These are phyloP conservation scores for Lyophyllum semitale DNA, from an alignment of 768 basidiomycete genomes.

Conservation along the genomic window DNA sequence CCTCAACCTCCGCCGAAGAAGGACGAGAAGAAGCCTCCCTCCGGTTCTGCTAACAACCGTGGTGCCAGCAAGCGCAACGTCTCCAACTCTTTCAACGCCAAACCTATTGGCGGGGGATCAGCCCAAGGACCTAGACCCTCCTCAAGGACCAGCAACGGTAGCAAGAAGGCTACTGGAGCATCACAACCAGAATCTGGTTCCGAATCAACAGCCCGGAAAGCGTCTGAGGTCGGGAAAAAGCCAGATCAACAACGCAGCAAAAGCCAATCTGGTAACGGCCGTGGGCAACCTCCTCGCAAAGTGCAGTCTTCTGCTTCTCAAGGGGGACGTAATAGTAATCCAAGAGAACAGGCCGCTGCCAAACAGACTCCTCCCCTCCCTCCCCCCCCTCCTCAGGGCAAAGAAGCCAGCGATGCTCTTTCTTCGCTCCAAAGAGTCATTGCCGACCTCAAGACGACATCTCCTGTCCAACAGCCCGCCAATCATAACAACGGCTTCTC, in stretches of 20 bases:
- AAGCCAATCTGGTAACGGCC: conserved; percentile 48
- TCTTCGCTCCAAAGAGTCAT: conserved; percentile 92
- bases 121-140: conserved; percentile 55
- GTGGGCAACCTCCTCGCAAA: conserved; percentile 55
- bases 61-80: conserved; percentile 56
- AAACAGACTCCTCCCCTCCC: conserved; percentile 49
- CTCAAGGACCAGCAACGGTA: conserved; percentile 64
- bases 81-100: conserved; percentile 49
- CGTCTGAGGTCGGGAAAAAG: conserved; percentile 55
- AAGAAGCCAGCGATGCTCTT: conserved; percentile 77
- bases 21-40: conserved; percentile 71
- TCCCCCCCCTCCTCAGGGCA: conserved; percentile 47
- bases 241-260: conserved; percentile 56
- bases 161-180: conserved; percentile 47
- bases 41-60: conserved; percentile 50
- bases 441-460: conserved; percentile 87
- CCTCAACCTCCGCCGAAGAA: conserved; percentile 58
- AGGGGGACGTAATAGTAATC: conserved; percentile 44
- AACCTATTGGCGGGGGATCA: conserved; percentile 42
- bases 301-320: conserved; percentile 60
- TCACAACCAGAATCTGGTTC: conserved; percentile 66
- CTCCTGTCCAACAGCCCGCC: conserved; percentile 57
- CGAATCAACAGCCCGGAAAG: conserved; percentile 66
- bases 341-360: conserved; percentile 41
- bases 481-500: conserved; percentile 45